These are phyloP conservation scores for Panicum virgatum DNA, from an alignment of 202 grass and related monocot genomes.

Conservation along the genomic window DNA sequence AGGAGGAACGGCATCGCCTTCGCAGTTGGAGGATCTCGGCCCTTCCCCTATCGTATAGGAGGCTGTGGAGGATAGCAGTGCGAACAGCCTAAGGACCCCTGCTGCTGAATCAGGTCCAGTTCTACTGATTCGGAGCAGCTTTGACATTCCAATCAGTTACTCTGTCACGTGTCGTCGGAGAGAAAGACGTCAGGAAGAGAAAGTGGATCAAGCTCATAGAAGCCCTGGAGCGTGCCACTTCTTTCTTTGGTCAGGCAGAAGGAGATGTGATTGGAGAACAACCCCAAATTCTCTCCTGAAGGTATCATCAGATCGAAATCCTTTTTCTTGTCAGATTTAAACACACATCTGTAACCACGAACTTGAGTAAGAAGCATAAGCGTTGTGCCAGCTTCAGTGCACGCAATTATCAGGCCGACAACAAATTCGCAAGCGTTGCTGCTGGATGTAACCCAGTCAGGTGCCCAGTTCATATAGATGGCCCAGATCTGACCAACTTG, in stretches of 20 bases:
- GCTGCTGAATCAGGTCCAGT: background rate
- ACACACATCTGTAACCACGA: slow-evolving; percentile 51
- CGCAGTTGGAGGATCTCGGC: too few species aligned
- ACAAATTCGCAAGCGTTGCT: slow-evolving; percentile 47
- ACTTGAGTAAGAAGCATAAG: slow-evolving; percentile 54
- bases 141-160: background rate
- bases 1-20: too few species aligned
- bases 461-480: too few species aligned
- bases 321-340: slow-evolving; percentile 43
- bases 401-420: slow-evolving; percentile 58
- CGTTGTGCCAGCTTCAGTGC: slow-evolving; percentile 37
- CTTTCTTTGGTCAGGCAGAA: slow-evolving; percentile 57
- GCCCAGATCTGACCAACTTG: slow-evolving; percentile 62
- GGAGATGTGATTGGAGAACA: slow-evolving; percentile 69
- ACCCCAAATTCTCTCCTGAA: slow-evolving; percentile 48
- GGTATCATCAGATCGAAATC: slow-evolving; percentile 49
- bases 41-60: too few species aligned
- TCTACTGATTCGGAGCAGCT: slow-evolving; percentile 1
- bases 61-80: too few species aligned
- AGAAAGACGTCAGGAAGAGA: slow-evolving; percentile 68
- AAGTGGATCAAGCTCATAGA: slow-evolving; percentile 80
- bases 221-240: slow-evolving; percentile 59
- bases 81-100: too few species aligned
- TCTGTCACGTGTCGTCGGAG: background rate
- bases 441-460: slow-evolving; percentile 52